Evolutionary conservation across 1,284 basidiomycete species (phyloP).

Genomic region (Ceratobasidium sp.): DNA sequence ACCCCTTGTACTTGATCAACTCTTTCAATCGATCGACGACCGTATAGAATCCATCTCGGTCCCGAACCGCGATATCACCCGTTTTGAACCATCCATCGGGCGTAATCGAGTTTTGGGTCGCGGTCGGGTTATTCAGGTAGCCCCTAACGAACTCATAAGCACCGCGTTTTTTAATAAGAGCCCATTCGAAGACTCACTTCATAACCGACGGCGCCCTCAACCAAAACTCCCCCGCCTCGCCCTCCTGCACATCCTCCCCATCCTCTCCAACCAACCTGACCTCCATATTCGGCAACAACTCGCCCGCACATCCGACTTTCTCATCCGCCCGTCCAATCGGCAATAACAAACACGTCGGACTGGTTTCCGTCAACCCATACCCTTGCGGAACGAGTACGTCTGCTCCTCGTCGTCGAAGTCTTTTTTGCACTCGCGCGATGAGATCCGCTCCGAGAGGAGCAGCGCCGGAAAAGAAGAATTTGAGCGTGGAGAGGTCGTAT

Average conservation of each 20-base stretch:
- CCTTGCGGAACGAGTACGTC: slow-evolving; percentile 59
- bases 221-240: slow-evolving; percentile 82
- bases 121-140: slow-evolving; percentile 69
- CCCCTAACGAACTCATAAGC: slow-evolving; percentile 49
- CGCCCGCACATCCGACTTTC: slow-evolving; percentile 74
- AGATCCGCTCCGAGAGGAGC: slow-evolving; percentile 80
- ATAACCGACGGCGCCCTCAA: slow-evolving; percentile 79
- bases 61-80: slow-evolving; percentile 74
- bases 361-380: slow-evolving; percentile 82
- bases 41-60: slow-evolving; percentile 70
- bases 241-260: slow-evolving; percentile 60
- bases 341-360: slow-evolving; percentile 34
- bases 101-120: slow-evolving; percentile 74
- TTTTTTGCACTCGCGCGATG: slow-evolving; percentile 59
- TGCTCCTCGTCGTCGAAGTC: slow-evolving; percentile 58
- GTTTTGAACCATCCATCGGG: slow-evolving; percentile 85
- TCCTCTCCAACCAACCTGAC: slow-evolving; percentile 75
- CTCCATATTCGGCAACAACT: slow-evolving; percentile 80
- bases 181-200: slow-evolving; percentile 61
- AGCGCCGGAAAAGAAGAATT: slow-evolving; percentile 76
- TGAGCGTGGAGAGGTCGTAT: slow-evolving; percentile 73
- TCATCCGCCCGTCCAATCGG: slow-evolving; percentile 4
- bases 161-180: not conserved
- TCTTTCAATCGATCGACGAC: slow-evolving; percentile 82
- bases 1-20: slow-evolving; percentile 85